Percentiles rank a stretch among this genome's conserved stretches.
These are phyloP conservation scores for Pseudognaphalium luteoalbum DNA, from an alignment of 129 eudicot genomes.

Conservation along the genomic window DNA sequence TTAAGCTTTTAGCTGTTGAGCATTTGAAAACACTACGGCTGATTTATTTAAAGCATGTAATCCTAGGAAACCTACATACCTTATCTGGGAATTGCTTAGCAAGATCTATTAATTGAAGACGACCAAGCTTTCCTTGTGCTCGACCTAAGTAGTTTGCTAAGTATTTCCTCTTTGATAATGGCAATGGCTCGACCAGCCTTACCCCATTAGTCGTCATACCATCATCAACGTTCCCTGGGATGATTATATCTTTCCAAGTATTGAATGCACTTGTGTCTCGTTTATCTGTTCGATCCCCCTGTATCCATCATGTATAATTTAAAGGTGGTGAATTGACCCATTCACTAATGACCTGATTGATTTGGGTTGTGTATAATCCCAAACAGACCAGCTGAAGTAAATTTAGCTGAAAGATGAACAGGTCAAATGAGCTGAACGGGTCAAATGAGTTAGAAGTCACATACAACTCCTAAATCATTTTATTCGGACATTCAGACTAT, in stretches of 20 bases:
- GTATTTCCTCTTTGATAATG: slow-evolving; percentile 74
- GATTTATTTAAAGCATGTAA: not conserved
- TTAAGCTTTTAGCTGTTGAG: too few relatives aligned
- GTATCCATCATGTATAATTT: slow-evolving; percentile 18
- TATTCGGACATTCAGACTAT: not conserved
- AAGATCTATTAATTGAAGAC: slow-evolving; percentile 80
- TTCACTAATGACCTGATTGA: not conserved
- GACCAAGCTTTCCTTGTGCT: slow-evolving; percentile 92
- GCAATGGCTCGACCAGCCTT: slow-evolving; percentile 71
- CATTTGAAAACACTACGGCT: not conserved
- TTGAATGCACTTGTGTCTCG: slow-evolving; percentile 89
- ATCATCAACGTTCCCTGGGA: slow-evolving; percentile 97
- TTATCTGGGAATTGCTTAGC: slow-evolving; percentile 76
- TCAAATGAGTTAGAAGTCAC: not conserved
- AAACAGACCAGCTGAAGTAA: not conserved
- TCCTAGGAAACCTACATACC: slow-evolving; percentile 35
- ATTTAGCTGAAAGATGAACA: not conserved
- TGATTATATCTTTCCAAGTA: slow-evolving; percentile 96
- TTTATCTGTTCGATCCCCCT: slow-evolving; percentile 98
- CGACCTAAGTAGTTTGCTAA: slow-evolving; percentile 90
- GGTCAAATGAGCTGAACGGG: not conserved
- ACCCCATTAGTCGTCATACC: slow-evolving; percentile 68
- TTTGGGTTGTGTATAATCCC: not conserved
- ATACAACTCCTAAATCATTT: not conserved
- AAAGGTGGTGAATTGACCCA: not conserved